Evolutionary conservation across 495 filamentous ascomycete species (phyloP), one percentile per base, ranked within the genome.

Genomic region (Penicillium samsonianum): DNA sequence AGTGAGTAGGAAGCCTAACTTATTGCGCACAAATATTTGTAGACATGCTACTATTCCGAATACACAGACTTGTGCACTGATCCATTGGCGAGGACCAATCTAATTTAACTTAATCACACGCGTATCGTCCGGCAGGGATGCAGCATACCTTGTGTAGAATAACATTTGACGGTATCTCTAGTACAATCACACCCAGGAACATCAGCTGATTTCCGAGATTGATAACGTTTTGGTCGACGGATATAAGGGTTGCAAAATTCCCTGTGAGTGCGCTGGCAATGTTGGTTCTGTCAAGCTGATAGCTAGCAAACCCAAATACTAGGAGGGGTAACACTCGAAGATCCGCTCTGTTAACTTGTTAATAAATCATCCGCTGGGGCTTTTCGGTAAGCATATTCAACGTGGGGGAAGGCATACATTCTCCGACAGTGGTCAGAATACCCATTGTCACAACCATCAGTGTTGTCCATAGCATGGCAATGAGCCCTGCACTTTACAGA

Each of bases 131-230:
- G 14, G 33, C 5, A 7, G 7, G 14, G 33, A 37, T 37, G 33
- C 14, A 14, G n/a, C 33, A 37, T 37, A 37, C 33, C 16, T 16
- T 37, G 14, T 37, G 33, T 37, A 37, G 5, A 7, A 37, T 37
- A 4, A 83, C 55, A 65, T 83, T 84, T 31, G 73, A 79, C 0
- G 81, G 80, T 4, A 85, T 80, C 55, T 84, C 82, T 1, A 84
- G 63, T 5, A 80, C 30, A 8, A 83, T 76, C 5, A 84, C 78
- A 1, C 82, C 80, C 16, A 80, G 57, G 12, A 77, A 79, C 46
- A 85, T 73, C 10, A 85, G 60, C 62, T 80, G 77, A 23, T 80
- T 78, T 5, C 82, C 82, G 23, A 81, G 59, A 30, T 85, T 85
- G 57, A 83, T 79, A 42, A 81, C 78, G 49, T 76, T 75, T 49